Evolutionary conservation across 108 stramenopile genomes (phyloP).

Genomic region (Discostella stelligeroides): DNA sequence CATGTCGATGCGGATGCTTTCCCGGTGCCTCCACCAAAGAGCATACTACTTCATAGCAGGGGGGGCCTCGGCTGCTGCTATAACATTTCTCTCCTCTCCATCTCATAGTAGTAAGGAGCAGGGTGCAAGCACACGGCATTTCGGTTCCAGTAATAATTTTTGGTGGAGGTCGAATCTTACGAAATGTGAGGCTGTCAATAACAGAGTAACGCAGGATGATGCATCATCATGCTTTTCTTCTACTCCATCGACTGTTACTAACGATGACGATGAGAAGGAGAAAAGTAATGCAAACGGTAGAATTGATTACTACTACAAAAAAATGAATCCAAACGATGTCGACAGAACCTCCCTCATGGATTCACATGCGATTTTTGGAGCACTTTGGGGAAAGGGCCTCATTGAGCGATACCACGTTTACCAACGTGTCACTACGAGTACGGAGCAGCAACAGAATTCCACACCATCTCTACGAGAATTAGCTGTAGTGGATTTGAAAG

Average conservation of each 20-base stretch:
- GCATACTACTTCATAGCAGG: not conserved
- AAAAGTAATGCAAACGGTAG: not conserved
- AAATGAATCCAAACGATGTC: slow-evolving; percentile 18
- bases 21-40: not conserved
- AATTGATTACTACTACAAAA: slow-evolving; percentile 21
- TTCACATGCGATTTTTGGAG: slow-evolving; percentile 39
- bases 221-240: not conserved
- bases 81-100: not conserved
- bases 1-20: not conserved
- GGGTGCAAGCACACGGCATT: too few relatives aligned
- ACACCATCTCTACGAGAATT: slow-evolving; percentile 16
- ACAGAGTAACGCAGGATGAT: not conserved
- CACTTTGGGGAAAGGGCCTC: slow-evolving; percentile 25
- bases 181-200: not conserved
- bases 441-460: not conserved
- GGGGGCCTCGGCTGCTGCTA: not conserved
- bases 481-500: slow-evolving; percentile 23
- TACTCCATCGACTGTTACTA: not conserved
- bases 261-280: not conserved
- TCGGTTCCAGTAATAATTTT: not conserved
- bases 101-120: not conserved
- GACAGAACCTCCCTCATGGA: slow-evolving; percentile 8
- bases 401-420: slow-evolving; percentile 48
- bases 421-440: slow-evolving; percentile 9
- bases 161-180: not conserved